phyloP scores from a whole-genome alignment of 768 basidiomycete genomes.

The Fibroporia radiculosa region DNA sequence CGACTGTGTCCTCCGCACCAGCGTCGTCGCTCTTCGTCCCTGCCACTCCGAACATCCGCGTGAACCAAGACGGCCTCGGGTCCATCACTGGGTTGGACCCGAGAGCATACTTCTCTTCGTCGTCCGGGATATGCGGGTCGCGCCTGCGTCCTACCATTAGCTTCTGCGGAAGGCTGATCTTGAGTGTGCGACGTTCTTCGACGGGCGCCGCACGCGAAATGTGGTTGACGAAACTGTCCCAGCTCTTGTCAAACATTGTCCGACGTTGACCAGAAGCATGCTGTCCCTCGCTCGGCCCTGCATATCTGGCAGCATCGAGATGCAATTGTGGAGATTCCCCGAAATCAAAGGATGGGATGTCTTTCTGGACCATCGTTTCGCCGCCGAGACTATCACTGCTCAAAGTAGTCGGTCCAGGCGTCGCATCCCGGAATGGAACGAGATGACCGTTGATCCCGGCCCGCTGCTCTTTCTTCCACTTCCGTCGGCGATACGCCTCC shows the following conservation, averaged over 20 bases:
- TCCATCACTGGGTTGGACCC: constrained; percentile 4
- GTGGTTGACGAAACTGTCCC: constrained; percentile 37
- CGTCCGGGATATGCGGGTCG: constrained; percentile 11
- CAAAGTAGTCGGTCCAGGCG: background rate
- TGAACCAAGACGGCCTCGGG: constrained; percentile 26
- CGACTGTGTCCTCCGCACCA: background rate
- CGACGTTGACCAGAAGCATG: constrained; percentile 17
- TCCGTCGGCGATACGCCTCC: constrained; percentile 39
- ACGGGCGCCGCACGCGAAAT: constrained; percentile 4
- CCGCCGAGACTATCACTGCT: background rate
- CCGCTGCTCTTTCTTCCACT: constrained; percentile 46
- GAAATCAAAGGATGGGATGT: constrained; percentile 33
- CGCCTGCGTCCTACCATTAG: constrained; percentile 36
- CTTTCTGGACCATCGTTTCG: constrained; percentile 18
- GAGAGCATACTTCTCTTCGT: constrained; percentile 17
- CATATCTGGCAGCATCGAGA: too few species aligned
- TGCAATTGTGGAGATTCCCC: too few species aligned
- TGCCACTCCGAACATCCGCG: constrained; percentile 26
- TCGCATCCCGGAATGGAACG: constrained; percentile 12
- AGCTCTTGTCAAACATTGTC: constrained; percentile 32
- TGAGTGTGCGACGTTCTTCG: constrained; percentile 7
- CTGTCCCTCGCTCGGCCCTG: too few species aligned
- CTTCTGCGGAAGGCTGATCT: constrained; percentile 28
- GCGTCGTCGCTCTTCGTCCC: constrained; percentile 14
- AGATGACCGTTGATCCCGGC: constrained; percentile 37